Base-by-base conservation (phyloP, 2,329 filamentous ascomycete genomes). In the Monosporascus cannonballus region DNA sequence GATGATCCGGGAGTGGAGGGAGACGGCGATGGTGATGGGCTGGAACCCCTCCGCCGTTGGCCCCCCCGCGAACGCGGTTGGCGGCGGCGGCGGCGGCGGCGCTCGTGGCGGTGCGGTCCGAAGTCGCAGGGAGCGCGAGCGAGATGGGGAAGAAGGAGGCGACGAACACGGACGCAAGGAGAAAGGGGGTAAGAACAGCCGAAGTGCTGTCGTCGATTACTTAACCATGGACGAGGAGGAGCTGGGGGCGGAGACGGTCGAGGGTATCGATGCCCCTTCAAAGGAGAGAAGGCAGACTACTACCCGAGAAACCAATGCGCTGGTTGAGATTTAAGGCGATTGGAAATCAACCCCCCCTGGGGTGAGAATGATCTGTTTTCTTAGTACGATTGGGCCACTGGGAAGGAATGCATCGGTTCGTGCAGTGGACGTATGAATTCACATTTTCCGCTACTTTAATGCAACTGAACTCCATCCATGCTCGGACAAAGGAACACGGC, bases 401-500 rank as follows among this genome's bases (percentile, higher is more conserved):
- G 5, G 11, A 8, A 42, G 39, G n/a, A 20, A 20, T 3, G 18
- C n/a, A 20, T 42, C 11, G 30, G 30, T 34, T 34, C 11, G 6
- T 34, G 30, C 4, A 18, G 39, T 14, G 3, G 17, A 42, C 22
- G 18, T 42, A 20, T 42, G n/a, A 42, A 42, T 42, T 42, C 22
- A 42, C 20, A 24, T 14, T 34, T 24, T 42, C 14, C 22, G 8
- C 39, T 42, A 42, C 39, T 24, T 42, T 42, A 42, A 52, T 51
- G 54, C 47, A 51, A 14, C 20, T 36, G 22, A 61, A 61, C 59
- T 59, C 59, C 59, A 54, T 53, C 56, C 59, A 61, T 61, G 59
- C 59, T 54, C 53, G 53, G 47, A 57, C 49, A 59, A 57, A 60
- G 53, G 55, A 61, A 60, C 59, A 56, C 55, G 56, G 56, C 52